phyloP scores from a whole-genome alignment of 495 filamentous ascomycete species.

The Podospora appendiculata region DNA sequence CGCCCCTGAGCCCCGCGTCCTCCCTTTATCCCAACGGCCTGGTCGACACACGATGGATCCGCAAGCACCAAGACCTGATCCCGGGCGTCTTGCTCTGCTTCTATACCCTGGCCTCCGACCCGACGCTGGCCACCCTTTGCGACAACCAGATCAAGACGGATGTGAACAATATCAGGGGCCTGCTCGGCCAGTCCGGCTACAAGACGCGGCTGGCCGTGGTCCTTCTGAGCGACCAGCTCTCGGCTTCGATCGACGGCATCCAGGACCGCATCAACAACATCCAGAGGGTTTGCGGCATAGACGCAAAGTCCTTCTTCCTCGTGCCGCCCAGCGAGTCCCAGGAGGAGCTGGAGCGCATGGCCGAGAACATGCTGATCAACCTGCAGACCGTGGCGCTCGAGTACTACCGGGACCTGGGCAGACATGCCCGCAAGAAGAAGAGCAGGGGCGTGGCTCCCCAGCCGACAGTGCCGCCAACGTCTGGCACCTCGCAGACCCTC shows the following conservation, averaged over 20 bases:
- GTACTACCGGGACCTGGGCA: conserved; percentile 85
- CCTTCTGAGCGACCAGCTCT: conserved; percentile 61
- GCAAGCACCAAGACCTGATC: conserved; percentile 75
- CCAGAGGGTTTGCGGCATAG: conserved; percentile 67
- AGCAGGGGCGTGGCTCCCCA: conserved; percentile 65
- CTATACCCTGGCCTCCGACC: conserved; percentile 61
- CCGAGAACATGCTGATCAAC: conserved; percentile 50
- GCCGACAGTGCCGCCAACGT: conserved; percentile 75
- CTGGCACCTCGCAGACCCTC: conserved; percentile 72
- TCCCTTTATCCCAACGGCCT: conserved; percentile 81
- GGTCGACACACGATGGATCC: conserved; percentile 70
- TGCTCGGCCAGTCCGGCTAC: conserved; percentile 59
- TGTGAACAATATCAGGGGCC: conserved; percentile 65
- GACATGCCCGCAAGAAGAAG: conserved; percentile 78
- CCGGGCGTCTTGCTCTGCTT: conserved; percentile 75
- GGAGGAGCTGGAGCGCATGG: conserved; percentile 55
- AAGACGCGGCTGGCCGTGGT: conserved; percentile 70
- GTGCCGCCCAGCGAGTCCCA: conserved; percentile 35
- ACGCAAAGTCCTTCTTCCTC: conserved; percentile 68
- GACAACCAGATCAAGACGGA: conserved; percentile 88
- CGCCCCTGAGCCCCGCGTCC: conserved; percentile 73
- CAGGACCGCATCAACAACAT: conserved; percentile 68
- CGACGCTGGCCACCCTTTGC: conserved; percentile 57
- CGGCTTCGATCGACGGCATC: conserved; percentile 46
- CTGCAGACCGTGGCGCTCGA: conserved; percentile 64